Percentiles rank a stretch among this genome's conserved stretches.
phyloP scores from a whole-genome alignment of 148 eudicot species.

The Gaultheria prostrata region DNA sequence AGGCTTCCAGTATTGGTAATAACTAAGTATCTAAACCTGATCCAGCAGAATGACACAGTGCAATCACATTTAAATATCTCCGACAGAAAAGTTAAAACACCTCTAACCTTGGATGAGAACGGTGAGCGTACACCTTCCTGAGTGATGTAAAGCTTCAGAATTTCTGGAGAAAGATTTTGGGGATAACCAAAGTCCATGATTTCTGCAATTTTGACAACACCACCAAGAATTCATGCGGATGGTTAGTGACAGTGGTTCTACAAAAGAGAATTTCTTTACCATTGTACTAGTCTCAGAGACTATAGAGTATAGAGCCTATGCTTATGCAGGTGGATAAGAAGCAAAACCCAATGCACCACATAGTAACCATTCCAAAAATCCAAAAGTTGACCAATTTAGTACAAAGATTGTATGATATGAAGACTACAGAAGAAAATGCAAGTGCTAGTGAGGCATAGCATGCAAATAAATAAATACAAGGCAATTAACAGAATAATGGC shows the following conservation, averaged over 20 bases:
- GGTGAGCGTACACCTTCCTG: slow-evolving; percentile 98
- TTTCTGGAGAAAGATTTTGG: slow-evolving; percentile 95
- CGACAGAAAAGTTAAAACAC: slow-evolving; percentile 1
- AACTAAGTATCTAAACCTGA: neutral
- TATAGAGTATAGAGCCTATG: neutral
- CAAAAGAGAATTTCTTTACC: neutral
- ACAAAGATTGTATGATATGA: neutral
- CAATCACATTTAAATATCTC: neutral
- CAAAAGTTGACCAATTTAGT: neutral
- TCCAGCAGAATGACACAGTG: neutral
- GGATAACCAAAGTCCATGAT: slow-evolving; percentile 99
- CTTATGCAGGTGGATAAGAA: neutral
- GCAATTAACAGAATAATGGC: neutral
- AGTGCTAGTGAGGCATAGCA: neutral
- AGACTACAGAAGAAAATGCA: neutral
- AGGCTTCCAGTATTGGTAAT: neutral
- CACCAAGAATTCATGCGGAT: neutral
- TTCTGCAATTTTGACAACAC: slow-evolving; percentile 49
- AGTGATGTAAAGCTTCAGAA: slow-evolving; percentile 93
- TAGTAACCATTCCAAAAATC: neutral
- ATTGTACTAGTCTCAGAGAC: neutral
- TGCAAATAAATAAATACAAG: neutral
- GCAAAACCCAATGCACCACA: neutral
- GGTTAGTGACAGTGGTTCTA: neutral
- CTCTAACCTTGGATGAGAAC: slow-evolving; percentile 85